Evolutionary conservation across 768 basidiomycete genomes (phyloP).

Genomic region (Clathrus columnatus): DNA sequence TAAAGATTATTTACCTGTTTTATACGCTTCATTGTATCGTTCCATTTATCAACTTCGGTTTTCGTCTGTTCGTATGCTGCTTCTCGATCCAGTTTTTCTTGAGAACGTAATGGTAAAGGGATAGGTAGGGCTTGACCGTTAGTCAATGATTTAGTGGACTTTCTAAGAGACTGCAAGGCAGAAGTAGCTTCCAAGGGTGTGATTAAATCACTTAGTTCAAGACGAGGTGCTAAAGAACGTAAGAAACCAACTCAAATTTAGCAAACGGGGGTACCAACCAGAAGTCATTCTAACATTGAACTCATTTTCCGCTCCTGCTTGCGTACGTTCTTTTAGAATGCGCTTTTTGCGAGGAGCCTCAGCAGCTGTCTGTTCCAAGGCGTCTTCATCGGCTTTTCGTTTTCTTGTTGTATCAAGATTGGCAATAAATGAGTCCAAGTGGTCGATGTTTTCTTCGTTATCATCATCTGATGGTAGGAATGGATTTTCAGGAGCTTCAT

Average conservation of each 20-base stretch:
- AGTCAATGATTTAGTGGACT: conserved; percentile 54
- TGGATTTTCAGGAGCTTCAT: conserved; percentile 11
- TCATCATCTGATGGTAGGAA: conserved; percentile 36
- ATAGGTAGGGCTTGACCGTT: conserved; percentile 63
- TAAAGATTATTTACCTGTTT: conserved; percentile 50
- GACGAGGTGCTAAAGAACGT: neutral
- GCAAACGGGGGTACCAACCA: conserved; percentile 28
- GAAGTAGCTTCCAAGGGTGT: conserved; percentile 57
- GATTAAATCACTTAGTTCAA: conserved; percentile 60
- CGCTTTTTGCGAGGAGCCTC: conserved; percentile 44
- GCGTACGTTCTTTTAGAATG: conserved; percentile 60
- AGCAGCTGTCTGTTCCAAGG: conserved; percentile 16
- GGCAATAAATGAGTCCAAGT: conserved; percentile 65
- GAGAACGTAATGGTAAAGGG: conserved; percentile 76
- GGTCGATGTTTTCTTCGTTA: conserved; percentile 44
- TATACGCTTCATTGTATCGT: conserved; percentile 82
- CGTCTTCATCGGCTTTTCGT: conserved; percentile 49
- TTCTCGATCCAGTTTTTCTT: conserved; percentile 85
- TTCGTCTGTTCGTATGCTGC: conserved; percentile 94
- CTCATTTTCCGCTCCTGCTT: conserved; percentile 74
- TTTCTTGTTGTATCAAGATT: conserved; percentile 57
- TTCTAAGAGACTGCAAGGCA: conserved; percentile 56
- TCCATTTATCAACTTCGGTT: conserved; percentile 90
- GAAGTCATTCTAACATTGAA: conserved; percentile 47
- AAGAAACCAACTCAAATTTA: neutral